Evolutionary conservation across 2,329 filamentous ascomycete genomes (phyloP).

Genomic region (Ophiosphaerella narmari): DNA sequence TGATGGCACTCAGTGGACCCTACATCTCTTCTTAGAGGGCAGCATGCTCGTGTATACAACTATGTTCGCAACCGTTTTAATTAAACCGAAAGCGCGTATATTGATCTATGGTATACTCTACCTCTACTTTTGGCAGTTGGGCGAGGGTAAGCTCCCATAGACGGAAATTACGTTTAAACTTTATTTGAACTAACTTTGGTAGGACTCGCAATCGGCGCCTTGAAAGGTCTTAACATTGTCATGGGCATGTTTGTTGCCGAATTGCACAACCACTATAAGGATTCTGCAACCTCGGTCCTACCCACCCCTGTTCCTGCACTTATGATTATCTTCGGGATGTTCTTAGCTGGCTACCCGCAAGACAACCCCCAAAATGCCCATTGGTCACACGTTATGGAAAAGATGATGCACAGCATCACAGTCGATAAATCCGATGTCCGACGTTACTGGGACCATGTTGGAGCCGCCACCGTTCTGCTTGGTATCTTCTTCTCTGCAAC

Average conservation of each 20-base stretch:
- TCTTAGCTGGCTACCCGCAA: constrained; percentile 65
- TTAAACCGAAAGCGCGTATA: constrained; percentile 44
- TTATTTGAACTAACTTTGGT: constrained; percentile 18
- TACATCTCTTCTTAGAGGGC: constrained; percentile 49
- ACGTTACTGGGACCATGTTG: constrained; percentile 57
- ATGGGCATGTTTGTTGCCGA: constrained; percentile 67
- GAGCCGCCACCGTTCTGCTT: constrained; percentile 55
- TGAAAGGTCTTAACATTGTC: constrained; percentile 62
- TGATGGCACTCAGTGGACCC: constrained; percentile 51
- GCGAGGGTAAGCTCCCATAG: constrained; percentile 33
- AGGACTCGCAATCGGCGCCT: constrained; percentile 40
- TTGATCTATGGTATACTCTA: constrained; percentile 45
- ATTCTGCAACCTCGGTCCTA: constrained; percentile 54
- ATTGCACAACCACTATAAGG: constrained; percentile 57
- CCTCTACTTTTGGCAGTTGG: constrained; percentile 47
- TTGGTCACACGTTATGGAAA: constrained; percentile 58
- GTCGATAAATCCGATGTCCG: constrained; percentile 55
- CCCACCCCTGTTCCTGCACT: constrained; percentile 57
- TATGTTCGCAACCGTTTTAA: constrained; percentile 48
- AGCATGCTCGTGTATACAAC: constrained; percentile 50
- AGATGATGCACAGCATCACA: constrained; percentile 52
- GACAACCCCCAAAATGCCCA: constrained; percentile 57
- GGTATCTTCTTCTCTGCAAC: constrained; percentile 59
- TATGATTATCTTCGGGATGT: constrained; percentile 59
- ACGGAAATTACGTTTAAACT: neutral